A percentile compares a stretch with the other conserved stretches of the same genome.
Conservation (phyloP, 2,329 filamentous ascomycete genomes). For the Sporothrix luriei region DNA sequence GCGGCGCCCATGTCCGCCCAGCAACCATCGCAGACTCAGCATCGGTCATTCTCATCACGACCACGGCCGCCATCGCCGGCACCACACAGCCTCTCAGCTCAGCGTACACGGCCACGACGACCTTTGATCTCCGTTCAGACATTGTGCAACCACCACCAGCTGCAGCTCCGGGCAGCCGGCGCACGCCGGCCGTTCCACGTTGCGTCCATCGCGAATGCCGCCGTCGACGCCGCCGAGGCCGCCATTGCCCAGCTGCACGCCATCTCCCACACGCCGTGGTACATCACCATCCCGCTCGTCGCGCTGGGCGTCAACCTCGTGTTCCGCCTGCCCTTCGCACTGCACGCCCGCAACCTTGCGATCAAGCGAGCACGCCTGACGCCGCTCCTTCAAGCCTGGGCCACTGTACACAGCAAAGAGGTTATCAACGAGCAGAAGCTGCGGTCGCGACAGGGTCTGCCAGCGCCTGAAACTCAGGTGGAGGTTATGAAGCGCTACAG, state of each 20-base stretch:
- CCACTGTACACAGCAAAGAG: constrained; percentile 38
- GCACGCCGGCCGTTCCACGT: constrained; percentile 28
- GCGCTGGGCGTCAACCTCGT: constrained; percentile 46
- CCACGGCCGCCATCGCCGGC: neutral
- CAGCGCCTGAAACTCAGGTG: neutral
- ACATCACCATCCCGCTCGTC: constrained; percentile 56
- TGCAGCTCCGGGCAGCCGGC: neutral
- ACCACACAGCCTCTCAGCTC: neutral
- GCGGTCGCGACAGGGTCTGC: constrained; percentile 30
- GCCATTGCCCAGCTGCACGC: constrained; percentile 51
- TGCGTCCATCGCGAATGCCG: constrained; percentile 36
- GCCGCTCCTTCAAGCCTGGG: constrained; percentile 45
- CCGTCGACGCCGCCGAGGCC: constrained; percentile 48
- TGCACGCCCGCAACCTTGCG: constrained; percentile 45
- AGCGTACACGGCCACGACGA: neutral
- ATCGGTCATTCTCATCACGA: neutral
- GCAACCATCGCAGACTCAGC: neutral
- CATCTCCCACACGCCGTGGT: constrained; percentile 55
- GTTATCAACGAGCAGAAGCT: constrained; percentile 33
- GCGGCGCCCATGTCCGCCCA: neutral
- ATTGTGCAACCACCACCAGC: neutral
- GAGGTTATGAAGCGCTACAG: constrained; percentile 42
- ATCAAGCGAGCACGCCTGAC: constrained; percentile 40
- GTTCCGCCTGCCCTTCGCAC: constrained; percentile 52
- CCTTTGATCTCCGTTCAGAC: neutral